Evolutionary conservation across 2,329 filamentous ascomycete species (phyloP), one percentile per base, ranked within the genome.

Genomic region (Alternaria arborescens): DNA sequence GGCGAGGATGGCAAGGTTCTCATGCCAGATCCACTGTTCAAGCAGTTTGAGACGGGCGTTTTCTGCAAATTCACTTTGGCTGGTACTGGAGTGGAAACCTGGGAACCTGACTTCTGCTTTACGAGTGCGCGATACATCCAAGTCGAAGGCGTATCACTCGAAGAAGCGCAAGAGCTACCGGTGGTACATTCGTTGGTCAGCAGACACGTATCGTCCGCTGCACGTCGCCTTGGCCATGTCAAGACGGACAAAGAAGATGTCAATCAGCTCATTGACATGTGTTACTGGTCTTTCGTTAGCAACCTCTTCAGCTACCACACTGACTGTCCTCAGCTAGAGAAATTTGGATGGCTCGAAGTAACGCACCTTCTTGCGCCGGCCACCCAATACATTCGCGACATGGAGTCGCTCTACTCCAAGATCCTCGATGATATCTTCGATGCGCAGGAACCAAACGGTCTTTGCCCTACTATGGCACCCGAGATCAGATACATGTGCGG

Each of bases 341-440:
- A 84, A 59, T 83, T 83, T 42, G 82, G 80, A 0, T 83, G 82
- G 82, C 76, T 83, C 0, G 82, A 84, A 66, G 82, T 83, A 6
- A 82, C 82, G 1, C 78, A 80, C 53, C 71, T 84, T 11, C 79
- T 83, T 6, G 78, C 79, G 14, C 80, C 81, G 0, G 78, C 80
- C 0, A 55, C 53, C 2, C 42, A 55, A 20, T 55, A 55, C 3
- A 55, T 82, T 22, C 78, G 80, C 7, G 81, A 83, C 47, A 81
- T 83, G 73, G 82, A 84, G 56, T 72, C 78, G 0, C 68, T 84
- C 1, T 82, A 83, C 59, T 77, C 79, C 40, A 83, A 83, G 61
- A 83, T 83, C 5, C 56, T 83, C 0, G 79, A 83, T 44, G 81
- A 83, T 58, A 82, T 83, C 16, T 66, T 82, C 4, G 82, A 83